Conservation (phyloP, 805 yeast species). For the Cyberlindnera euphorbiiphila region DNA sequence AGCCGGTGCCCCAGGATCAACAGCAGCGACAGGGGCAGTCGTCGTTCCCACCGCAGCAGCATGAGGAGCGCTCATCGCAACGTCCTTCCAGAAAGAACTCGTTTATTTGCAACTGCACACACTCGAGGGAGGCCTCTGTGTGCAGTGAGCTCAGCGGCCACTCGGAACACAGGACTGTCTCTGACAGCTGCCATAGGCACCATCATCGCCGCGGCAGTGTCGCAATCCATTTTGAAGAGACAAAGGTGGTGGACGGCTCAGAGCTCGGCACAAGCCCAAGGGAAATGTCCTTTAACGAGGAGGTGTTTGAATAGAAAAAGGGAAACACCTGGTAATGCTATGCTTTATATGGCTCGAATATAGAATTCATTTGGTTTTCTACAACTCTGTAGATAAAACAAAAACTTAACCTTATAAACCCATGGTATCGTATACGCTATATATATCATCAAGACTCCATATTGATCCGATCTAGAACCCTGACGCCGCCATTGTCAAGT, state of each 20-base stretch:
- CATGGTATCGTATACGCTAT: not conserved
- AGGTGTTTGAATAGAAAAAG: no score
- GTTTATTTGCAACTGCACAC: slow-evolving; percentile 16
- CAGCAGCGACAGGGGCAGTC: no score
- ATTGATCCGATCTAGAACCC: slow-evolving; percentile 19
- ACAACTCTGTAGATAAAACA: not conserved
- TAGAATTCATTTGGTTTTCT: no score
- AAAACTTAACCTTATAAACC: not conserved
- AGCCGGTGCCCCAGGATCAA: no score
- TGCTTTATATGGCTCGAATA: no score
- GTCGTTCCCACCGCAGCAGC: not conserved
- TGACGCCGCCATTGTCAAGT: slow-evolving; percentile 11
- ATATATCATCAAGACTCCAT: slow-evolving; percentile 7
- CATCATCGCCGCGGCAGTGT: slow-evolving; percentile 29
- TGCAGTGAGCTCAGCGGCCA: slow-evolving; percentile 3
- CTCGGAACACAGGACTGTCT: not conserved
- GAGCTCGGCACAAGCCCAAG: not conserved
- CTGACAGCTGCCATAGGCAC: slow-evolving; percentile 21
- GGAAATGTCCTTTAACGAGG: no score
- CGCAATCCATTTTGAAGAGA: slow-evolving; percentile 26
- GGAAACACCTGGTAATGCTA: no score
- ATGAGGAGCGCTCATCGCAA: not conserved
- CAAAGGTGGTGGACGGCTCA: slow-evolving; percentile 5
- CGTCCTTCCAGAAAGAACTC: slow-evolving; percentile 13
- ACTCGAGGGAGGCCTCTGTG: slow-evolving; percentile 6